Evolutionary conservation across 2,329 filamentous ascomycete species (phyloP).

Genomic region (Colletotrichum plurivorum): DNA sequence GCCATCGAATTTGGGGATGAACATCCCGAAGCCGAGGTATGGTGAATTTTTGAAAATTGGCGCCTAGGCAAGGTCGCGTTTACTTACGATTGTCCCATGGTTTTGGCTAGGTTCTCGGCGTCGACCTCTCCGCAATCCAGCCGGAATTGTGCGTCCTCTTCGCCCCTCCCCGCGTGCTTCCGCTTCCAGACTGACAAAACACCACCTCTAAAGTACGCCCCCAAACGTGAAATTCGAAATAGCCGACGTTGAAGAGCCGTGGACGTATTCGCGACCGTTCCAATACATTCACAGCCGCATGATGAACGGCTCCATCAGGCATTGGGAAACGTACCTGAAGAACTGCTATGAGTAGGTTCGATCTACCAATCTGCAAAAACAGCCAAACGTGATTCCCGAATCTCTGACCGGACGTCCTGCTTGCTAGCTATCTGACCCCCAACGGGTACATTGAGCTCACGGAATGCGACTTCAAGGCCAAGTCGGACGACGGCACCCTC

Average conservation of each 20-base stretch:
- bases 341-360: not conserved
- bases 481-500: not conserved
- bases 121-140: conserved; percentile 59
- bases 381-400: too few species aligned
- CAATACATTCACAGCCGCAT: conserved; percentile 45
- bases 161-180: not conserved
- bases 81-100: not conserved
- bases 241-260: conserved; percentile 51
- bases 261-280: conserved; percentile 48
- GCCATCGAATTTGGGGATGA: conserved; percentile 59
- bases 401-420: not conserved
- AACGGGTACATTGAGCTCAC: not conserved
- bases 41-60: too few species aligned
- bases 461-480: not conserved
- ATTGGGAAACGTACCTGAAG: conserved; percentile 32
- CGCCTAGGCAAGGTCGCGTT: too few species aligned
- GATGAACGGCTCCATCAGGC: not conserved
- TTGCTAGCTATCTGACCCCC: not conserved
- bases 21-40: conserved; percentile 50
- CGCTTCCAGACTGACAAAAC: conserved; percentile 1
- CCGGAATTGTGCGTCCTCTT: conserved; percentile 47
- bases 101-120: conserved; percentile 49
- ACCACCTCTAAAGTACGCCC: conserved; percentile 47
- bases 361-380: not conserved
- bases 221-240: conserved; percentile 60